Evolutionary conservation across 345 rosid genomes (phyloP).

Genomic region (Salix brachista): DNA sequence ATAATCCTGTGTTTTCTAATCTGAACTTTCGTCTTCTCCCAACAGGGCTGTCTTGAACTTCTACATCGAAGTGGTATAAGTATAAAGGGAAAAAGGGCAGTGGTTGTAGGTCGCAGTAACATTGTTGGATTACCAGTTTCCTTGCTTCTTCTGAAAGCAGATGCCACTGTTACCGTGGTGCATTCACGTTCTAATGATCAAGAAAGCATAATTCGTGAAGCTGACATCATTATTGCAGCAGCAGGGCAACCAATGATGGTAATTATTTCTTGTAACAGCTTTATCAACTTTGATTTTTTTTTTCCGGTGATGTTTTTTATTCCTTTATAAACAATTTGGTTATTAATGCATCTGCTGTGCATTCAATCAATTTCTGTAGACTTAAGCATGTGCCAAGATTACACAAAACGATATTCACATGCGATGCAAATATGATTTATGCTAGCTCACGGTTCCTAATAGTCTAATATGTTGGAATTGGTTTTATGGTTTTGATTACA

Average conservation of each 20-base stretch:
- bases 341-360: too few relatives aligned
- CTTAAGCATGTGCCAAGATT: too few relatives aligned
- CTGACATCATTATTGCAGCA: slow-evolving; percentile 90
- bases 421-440: background rate
- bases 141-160: slow-evolving; percentile 79
- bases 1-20: background rate
- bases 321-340: too few relatives aligned
- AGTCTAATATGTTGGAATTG: background rate
- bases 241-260: slow-evolving; percentile 95
- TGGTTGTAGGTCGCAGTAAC: slow-evolving; percentile 90
- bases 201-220: slow-evolving; percentile 74
- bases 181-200: too few relatives aligned
- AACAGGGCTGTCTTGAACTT: slow-evolving; percentile 87
- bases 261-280: background rate
- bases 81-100: slow-evolving; percentile 73
- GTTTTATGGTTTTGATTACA: background rate
- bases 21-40: background rate
- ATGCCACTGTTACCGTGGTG: slow-evolving; percentile 79
- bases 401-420: too few relatives aligned
- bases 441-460: background rate
- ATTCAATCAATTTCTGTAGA: too few relatives aligned
- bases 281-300: background rate
- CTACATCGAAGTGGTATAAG: slow-evolving; percentile 62
- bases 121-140: slow-evolving; percentile 93
- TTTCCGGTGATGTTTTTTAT: background rate